phyloP scores from a whole-genome alignment of 805 yeast genomes.

The Candida takata region DNA sequence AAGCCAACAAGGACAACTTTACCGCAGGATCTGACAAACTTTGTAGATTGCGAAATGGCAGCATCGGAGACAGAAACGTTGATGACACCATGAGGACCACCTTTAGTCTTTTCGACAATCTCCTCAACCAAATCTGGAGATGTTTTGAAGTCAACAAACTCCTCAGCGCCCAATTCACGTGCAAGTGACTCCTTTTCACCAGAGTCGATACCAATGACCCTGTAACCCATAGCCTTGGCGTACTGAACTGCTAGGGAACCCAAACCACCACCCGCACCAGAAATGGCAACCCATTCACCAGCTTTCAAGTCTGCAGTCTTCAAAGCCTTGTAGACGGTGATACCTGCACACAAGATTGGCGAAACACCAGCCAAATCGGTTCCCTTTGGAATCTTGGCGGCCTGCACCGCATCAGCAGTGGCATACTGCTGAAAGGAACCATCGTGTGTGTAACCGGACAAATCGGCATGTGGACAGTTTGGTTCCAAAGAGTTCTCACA shows the following conservation, averaged over 20 bases:
- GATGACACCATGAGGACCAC: conserved; percentile 70
- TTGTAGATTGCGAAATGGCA: conserved; percentile 54
- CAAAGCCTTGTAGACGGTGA: conserved; percentile 85
- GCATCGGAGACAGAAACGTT: conserved; percentile 63
- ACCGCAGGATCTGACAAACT: conserved; percentile 56
- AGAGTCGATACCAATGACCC: conserved; percentile 62
- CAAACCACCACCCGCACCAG: conserved; percentile 74
- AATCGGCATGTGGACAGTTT: conserved; percentile 59
- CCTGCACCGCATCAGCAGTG: conserved; percentile 81
- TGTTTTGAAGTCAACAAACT: conserved; percentile 49
- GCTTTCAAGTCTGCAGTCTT: conserved; percentile 63
- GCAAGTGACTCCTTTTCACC: conserved; percentile 42
- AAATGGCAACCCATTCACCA: conserved; percentile 67
- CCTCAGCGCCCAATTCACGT: conserved; percentile 52
- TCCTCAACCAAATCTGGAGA: conserved; percentile 47
- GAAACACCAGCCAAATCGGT: conserved; percentile 69
- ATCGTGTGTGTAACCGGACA: conserved; percentile 83
- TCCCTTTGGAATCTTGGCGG: conserved; percentile 68
- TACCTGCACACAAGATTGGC: conserved; percentile 86
- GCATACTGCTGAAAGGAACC: conserved; percentile 90
- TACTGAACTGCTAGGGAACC: conserved; percentile 68
- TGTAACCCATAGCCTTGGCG: conserved; percentile 66
- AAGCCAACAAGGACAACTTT: conserved; percentile 67
- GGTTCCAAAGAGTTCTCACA: conserved; percentile 48
- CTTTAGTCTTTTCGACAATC: conserved; percentile 47